Base-by-base conservation (phyloP, 768 basidiomycete genomes). In the Boletus pseudo-olivaceus region DNA sequence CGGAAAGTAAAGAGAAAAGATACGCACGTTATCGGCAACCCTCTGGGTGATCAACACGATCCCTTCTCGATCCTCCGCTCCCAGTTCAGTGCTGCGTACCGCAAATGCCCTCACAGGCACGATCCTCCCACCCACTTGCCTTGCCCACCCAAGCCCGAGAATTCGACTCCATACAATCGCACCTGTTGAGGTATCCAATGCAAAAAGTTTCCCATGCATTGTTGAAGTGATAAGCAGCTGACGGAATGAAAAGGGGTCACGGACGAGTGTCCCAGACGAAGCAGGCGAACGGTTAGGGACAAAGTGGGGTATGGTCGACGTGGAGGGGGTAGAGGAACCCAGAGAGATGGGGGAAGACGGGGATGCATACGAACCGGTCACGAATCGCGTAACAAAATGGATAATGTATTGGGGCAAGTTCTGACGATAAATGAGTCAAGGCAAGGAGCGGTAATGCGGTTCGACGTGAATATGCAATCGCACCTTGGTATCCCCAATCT, bases 211-310 rank as follows among this genome's bases (percentile, higher is more conserved):
- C 2, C 93, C 92, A 29, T 79, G 75, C 1, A 75, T 60, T 4
- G 89, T 92, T 0, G 84, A 88, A 7, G 76, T 78, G 5, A 96
- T 80, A 42, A 95, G 80, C 29, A 97, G 69, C 65, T 97, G 91
- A 35, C 87, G 79, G 72, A 97, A 92, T 0, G 93, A 93, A 66
- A 95, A 96, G 0, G 84, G 70, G 63, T 95, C 93, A 5, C 90
- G 82, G 54, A 76, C 73, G 1, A 86, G 74, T 15, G 69, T 67
- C 23, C 74, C 67, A 8, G 74, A 63, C 20, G 70, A 60, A 29
- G 70, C 56, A 6, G 75, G 61, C 29, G 69, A 58, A 44, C 66
- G 58, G 2, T 51, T 20, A 20, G 66, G 66, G 35, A 61, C 5
- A 30, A 33, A 14, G 35, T 56, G n/a, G 26, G 67, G 67, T 20